These are phyloP conservation scores for Penicillium desertorum DNA, from an alignment of 495 filamentous ascomycete species.

Conservation along the genomic window DNA sequence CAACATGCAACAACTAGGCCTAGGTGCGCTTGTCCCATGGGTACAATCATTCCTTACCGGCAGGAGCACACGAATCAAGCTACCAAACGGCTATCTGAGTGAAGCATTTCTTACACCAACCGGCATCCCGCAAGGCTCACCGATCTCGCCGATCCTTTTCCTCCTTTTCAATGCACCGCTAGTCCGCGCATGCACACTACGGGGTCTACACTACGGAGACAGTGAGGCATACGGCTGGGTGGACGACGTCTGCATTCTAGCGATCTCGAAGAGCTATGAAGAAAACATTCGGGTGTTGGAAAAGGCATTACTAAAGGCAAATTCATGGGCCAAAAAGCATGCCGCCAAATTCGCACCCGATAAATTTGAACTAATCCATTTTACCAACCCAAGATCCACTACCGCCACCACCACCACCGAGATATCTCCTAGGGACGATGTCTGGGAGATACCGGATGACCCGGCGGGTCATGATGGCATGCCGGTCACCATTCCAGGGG, in stretches of 20 bases:
- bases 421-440: not conserved
- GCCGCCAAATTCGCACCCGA: not conserved
- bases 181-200: not conserved
- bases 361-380: slow-evolving; percentile 14
- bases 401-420: too few species aligned
- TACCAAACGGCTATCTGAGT: slow-evolving; percentile 1
- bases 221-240: not conserved
- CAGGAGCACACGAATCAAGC: slow-evolving; percentile 3
- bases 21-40: too few species aligned
- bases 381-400: slow-evolving; percentile 1
- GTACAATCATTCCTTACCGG: not conserved
- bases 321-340: not conserved
- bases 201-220: not conserved
- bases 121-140: slow-evolving; percentile 1
- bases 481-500: not conserved
- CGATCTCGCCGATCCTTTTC: not conserved
- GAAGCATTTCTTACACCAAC: slow-evolving; percentile 1
- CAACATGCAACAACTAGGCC: too few species aligned
- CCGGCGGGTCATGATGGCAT: slow-evolving; percentile 2
- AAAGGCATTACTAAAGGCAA: not conserved
- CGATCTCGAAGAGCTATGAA: not conserved
- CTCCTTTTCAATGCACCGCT: not conserved
- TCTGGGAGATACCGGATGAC: not conserved
- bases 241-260: not conserved
- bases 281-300: not conserved